Percentiles rank a stretch among this genome's conserved stretches.
Conservation (phyloP, 164 flowering plant species). For the Houttuynia cordata region DNA sequence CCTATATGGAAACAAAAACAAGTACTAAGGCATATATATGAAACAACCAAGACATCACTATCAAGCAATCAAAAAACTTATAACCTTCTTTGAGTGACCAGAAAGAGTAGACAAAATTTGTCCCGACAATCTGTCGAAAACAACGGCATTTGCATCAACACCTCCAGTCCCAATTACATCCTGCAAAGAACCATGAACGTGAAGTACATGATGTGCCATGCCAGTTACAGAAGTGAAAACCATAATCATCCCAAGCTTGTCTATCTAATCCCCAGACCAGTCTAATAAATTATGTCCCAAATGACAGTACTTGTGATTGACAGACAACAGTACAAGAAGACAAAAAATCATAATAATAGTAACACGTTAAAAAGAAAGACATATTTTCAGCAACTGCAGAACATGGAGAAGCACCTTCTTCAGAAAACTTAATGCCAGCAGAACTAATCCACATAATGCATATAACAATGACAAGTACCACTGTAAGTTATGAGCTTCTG, state of each 20-base stretch:
- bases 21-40: conserved; percentile 3
- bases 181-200: conserved; percentile 20
- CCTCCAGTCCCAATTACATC: conserved; percentile 97
- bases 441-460: neutral
- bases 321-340: too few relatives aligned
- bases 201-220: neutral
- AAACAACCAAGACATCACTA: neutral
- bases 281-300: too few relatives aligned
- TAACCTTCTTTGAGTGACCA: conserved; percentile 98
- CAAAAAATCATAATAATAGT: too few relatives aligned
- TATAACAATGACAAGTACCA: neutral
- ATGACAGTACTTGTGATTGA: too few relatives aligned
- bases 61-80: neutral
- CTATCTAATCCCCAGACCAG: too few relatives aligned
- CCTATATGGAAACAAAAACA: conserved; percentile 27
- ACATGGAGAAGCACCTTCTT: neutral
- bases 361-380: neutral
- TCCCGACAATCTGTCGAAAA: conserved; percentile 75
- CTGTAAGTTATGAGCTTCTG: neutral
- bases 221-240: too few relatives aligned
- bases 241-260: too few relatives aligned
- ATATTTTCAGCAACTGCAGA: too few relatives aligned
- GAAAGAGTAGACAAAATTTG: conserved; percentile 75
- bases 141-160: conserved; percentile 69
- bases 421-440: neutral